Evolutionary conservation across 2,329 filamentous ascomycete genomes (phyloP).

Genomic region (Exutisphaerella laricina): DNA sequence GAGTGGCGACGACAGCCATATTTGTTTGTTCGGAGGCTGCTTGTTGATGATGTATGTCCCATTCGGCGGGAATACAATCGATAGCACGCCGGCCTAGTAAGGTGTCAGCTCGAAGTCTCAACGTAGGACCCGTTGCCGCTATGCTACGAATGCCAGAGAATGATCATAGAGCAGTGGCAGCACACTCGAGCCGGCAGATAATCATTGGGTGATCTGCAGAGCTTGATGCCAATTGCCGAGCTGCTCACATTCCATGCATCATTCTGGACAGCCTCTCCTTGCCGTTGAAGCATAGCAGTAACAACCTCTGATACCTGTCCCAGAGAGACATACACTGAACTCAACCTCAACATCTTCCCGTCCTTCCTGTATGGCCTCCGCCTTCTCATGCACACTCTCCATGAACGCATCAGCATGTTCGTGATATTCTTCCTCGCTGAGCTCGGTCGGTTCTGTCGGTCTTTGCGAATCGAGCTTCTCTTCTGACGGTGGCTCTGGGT

Average conservation of each 20-base stretch:
- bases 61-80: slow-evolving; percentile 60
- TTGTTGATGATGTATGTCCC: slow-evolving; percentile 97
- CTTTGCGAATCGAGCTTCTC: slow-evolving; percentile 30
- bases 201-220: too few relatives aligned
- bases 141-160: too few relatives aligned
- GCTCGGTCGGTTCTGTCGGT: slow-evolving; percentile 51
- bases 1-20: slow-evolving; percentile 89
- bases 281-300: too few relatives aligned
- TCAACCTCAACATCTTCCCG: slow-evolving; percentile 78
- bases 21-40: slow-evolving; percentile 93
- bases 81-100: slow-evolving; percentile 74
- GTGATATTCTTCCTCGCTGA: slow-evolving; percentile 69
- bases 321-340: slow-evolving; percentile 63
- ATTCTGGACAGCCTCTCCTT: too few relatives aligned
- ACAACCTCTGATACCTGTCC: neutral
- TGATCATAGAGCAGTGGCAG: too few relatives aligned
- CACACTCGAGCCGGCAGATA: too few relatives aligned
- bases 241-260: too few relatives aligned
- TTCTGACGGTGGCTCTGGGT: slow-evolving; percentile 37
- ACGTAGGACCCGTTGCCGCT: neutral
- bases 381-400: slow-evolving; percentile 49
- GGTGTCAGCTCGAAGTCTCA: slow-evolving; percentile 9
- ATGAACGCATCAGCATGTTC: slow-evolving; percentile 71
- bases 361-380: slow-evolving; percentile 71
- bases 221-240: too few relatives aligned